Conservation (phyloP, 306 rosid species). For the Begonia masoniana region DNA sequence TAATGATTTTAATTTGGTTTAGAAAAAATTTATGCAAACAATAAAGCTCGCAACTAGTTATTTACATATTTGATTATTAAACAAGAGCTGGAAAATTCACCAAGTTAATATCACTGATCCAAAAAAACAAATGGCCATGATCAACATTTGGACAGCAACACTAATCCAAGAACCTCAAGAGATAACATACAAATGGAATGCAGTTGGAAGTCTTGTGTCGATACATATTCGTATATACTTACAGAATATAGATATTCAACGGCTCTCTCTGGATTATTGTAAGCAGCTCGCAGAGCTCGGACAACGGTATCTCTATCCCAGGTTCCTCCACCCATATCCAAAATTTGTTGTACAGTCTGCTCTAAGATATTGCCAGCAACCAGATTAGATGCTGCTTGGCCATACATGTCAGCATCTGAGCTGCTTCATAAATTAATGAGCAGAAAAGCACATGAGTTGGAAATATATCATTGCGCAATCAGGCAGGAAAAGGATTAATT, state of each 20-base stretch:
- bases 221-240: conserved; percentile 13
- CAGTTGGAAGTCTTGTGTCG: no score
- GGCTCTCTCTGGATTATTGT: conserved; percentile 90
- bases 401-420: conserved; percentile 44
- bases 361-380: conserved; percentile 84
- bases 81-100: no score
- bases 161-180: no score
- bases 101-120: no score
- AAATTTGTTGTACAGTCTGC: conserved; percentile 62
- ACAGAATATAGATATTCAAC: conserved; percentile 85
- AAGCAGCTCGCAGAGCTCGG: conserved; percentile 90
- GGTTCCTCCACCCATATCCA: conserved; percentile 83
- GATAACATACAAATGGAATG: no score
- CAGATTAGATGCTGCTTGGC: conserved; percentile 81
- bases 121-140: neutral
- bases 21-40: conserved; percentile 1
- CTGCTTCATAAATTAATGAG: conserved; percentile 25
- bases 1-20: conserved; percentile 1
- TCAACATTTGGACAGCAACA: no score
- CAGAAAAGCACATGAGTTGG: no score
- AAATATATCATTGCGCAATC: no score
- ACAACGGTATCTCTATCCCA: conserved; percentile 92
- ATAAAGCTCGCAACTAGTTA: neutral
- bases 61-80: no score
- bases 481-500: no score